These are phyloP conservation scores for Chrysosphaeria jannelii DNA, from an alignment of 2,329 filamentous ascomycete species.

Conservation along the genomic window DNA sequence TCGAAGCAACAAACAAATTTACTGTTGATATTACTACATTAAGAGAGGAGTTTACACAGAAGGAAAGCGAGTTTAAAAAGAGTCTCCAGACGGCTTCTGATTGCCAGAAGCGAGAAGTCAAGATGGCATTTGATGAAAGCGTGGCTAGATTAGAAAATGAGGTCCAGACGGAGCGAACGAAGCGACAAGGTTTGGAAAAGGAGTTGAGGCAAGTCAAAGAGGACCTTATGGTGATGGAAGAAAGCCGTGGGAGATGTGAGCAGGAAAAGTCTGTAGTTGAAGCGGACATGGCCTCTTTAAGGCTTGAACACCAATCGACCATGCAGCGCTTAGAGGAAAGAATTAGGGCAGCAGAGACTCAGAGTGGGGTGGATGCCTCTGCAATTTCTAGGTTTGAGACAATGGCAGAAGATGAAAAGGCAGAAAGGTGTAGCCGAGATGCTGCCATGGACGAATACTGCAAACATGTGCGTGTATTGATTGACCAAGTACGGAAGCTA, in stretches of 20 bases:
- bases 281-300: slow-evolving; percentile 1
- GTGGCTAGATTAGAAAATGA: slow-evolving; percentile 1
- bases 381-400: slow-evolving; percentile 2
- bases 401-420: slow-evolving; percentile 2
- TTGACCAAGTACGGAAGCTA: slow-evolving; percentile 2
- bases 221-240: slow-evolving; percentile 2
- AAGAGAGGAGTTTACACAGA: background rate
- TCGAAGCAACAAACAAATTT: slow-evolving; percentile 1
- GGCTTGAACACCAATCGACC: background rate
- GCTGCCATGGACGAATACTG: slow-evolving; percentile 2
- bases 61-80: slow-evolving; percentile 3
- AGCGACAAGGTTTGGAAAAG: slow-evolving; percentile 3
- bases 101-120: slow-evolving; percentile 2
- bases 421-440: slow-evolving; percentile 1
- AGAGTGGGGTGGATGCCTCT: background rate
- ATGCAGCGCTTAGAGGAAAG: slow-evolving; percentile 1
- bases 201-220: slow-evolving; percentile 3
- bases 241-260: slow-evolving; percentile 1
- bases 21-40: slow-evolving; percentile 1
- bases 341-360: background rate
- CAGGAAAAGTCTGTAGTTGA: slow-evolving; percentile 1
- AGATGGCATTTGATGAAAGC: slow-evolving; percentile 1
- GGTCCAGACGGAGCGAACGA: slow-evolving; percentile 3
- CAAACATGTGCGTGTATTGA: slow-evolving; percentile 1
- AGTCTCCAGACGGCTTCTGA: slow-evolving; percentile 1